Base-by-base conservation (phyloP, 148 eudicot species). In the Rhododendron ferrugineum region DNA sequence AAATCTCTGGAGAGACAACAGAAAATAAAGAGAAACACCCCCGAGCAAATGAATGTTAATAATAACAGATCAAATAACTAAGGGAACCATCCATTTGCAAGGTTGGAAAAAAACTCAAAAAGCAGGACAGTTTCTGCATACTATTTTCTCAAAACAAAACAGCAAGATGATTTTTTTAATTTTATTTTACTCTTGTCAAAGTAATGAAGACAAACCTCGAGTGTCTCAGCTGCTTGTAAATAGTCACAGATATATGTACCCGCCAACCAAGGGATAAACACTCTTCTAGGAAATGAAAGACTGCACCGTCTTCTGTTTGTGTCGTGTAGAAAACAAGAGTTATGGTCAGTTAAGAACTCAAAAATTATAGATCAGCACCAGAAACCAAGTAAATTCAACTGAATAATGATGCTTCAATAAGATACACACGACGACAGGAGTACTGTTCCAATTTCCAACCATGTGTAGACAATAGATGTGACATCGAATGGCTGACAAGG, bases 251-350 rank as follows among this genome's bases (percentile, higher is more conserved):
- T 88, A 84, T 88, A 93, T 82, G 90, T 89, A 84, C 91, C 94
- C 47, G 90, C 93, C 87, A 93, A 90, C 98, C 99, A 96, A 83
- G 99, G 99, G 34, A 96, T 85, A 81, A 94, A 96, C 28, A 96
- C 94, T 90, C 99, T 92, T 81, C 95, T 93, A 26, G 98, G 98
- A 89, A 96, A 94, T 77, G 93, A 80, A 83, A 94, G 89, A 64
- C 88, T 88, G 92, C 91, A 88, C 34, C 86, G 89, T 85, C 90
- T 90, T 80, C 97, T 96, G 95, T 77, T 84, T 34, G 54, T 84
- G 79, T 62, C 34, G 42, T 64, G 81, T 78, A 56, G 46, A 58
- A 64, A 81, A 78, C 72, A 74, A 83, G 79, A 86, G 37, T 32
- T 85, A 18, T 11, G 34, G 42, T 85, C 85, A 83, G 68, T 80